Conservation (phyloP, 306 rosid genomes). For the Rubus parviflorus region DNA sequence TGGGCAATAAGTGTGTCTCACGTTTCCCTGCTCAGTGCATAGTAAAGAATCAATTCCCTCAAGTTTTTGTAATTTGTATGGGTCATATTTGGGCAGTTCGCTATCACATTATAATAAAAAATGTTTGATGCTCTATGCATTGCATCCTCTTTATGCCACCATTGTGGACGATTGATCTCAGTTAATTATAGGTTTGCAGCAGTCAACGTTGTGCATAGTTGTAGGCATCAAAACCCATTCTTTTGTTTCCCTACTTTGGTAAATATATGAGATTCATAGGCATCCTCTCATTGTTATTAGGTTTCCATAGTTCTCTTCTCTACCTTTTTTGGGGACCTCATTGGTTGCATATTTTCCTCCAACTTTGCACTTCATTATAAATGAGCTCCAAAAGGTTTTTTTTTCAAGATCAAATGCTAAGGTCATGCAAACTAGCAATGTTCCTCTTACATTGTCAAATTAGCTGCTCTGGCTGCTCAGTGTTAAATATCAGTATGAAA, state of each 20-base stretch:
- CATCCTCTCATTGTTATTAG: background rate
- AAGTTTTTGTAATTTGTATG: background rate
- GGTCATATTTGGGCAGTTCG: background rate
- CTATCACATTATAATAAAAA: background rate
- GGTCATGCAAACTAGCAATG: background rate
- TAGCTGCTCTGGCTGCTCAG: background rate
- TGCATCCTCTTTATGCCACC: background rate
- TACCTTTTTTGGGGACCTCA: background rate
- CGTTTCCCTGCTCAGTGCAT: too few species aligned
- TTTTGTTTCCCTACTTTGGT: background rate
- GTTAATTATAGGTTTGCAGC: background rate
- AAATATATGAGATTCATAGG: background rate
- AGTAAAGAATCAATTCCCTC: background rate
- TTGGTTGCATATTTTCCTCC: background rate
- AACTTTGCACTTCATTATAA: background rate
- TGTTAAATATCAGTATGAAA: background rate
- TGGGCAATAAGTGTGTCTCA: constrained; percentile 1
- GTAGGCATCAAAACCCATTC: background rate
- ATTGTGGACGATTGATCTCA: background rate
- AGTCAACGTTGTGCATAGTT: background rate
- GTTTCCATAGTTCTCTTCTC: background rate
- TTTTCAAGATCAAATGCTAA: background rate
- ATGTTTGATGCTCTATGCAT: background rate
- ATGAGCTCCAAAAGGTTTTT: background rate
- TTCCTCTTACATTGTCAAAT: background rate